phyloP scores from a whole-genome alignment of 441 rosid species.

The Euphorbia schlechtendalii region DNA sequence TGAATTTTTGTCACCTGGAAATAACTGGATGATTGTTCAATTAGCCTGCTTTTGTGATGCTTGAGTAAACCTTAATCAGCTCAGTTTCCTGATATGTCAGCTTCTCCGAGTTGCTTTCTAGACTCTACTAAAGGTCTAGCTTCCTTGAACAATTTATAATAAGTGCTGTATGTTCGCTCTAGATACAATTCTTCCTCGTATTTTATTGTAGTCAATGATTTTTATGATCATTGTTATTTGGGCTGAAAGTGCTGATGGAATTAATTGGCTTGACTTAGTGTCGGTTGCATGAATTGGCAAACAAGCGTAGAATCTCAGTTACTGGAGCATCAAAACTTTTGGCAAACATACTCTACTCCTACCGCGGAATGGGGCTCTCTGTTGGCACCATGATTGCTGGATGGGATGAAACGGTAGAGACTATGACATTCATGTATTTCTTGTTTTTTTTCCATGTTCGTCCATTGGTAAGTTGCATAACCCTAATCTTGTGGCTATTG shows the following conservation, averaged over 20 bases:
- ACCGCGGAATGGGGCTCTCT: slow-evolving; percentile 97
- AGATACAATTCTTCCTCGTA: background rate
- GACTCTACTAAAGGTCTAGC: background rate
- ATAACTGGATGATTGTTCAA: too few relatives aligned
- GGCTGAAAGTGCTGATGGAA: slow-evolving; percentile 20
- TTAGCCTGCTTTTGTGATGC: too few relatives aligned
- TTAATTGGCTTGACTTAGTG: slow-evolving; percentile 42
- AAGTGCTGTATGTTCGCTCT: background rate
- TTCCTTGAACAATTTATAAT: background rate
- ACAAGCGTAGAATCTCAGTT: slow-evolving; percentile 95
- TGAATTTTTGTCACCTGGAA: too few relatives aligned
- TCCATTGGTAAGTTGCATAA: slow-evolving; percentile 5
- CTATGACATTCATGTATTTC: slow-evolving; percentile 5
- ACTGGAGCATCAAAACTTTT: slow-evolving; percentile 96
- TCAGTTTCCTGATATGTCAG: background rate
- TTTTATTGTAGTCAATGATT: background rate
- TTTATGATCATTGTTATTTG: slow-evolving; percentile 3
- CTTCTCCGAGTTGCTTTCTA: background rate
- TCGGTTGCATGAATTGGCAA: slow-evolving; percentile 94
- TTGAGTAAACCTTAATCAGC: too few relatives aligned
- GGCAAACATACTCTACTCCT: slow-evolving; percentile 92
- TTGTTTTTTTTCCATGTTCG: background rate
- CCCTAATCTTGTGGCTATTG: slow-evolving; percentile 11
- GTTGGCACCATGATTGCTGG: slow-evolving; percentile 99
- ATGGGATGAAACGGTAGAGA: slow-evolving; percentile 88